Evolutionary conservation across 2,329 filamentous ascomycete species (phyloP).

Genomic region (Botrytis squamosa): DNA sequence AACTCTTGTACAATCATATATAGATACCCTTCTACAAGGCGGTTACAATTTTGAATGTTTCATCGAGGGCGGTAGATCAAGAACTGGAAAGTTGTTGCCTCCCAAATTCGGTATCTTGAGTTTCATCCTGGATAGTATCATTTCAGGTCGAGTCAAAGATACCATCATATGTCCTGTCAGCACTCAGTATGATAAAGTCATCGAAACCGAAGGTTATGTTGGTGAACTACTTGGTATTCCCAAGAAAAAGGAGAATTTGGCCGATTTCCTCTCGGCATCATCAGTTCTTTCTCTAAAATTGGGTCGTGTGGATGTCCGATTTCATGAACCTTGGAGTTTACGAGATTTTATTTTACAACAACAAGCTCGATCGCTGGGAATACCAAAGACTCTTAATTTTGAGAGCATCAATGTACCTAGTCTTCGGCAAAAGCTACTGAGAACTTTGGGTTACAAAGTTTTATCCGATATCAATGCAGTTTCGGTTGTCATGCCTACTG

Average conservation of each 20-base stretch:
- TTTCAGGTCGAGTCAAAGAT: constrained; percentile 85
- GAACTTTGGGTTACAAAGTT: constrained; percentile 88
- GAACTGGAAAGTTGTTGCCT: constrained; percentile 88
- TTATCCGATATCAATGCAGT: constrained; percentile 93
- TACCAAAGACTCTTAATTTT: constrained; percentile 49
- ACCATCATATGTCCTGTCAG: constrained; percentile 93
- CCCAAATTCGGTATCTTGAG: constrained; percentile 95
- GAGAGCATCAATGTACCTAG: constrained; percentile 44
- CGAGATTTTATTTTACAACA: constrained; percentile 79
- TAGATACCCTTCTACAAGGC: constrained; percentile 85
- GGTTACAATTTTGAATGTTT: constrained; percentile 98
- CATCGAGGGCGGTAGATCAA: constrained; percentile 88
- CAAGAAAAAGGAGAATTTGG: constrained; percentile 91
- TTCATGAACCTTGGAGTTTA: constrained; percentile 94
- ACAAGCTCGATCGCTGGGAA: constrained; percentile 53
- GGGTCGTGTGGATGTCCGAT: constrained; percentile 89
- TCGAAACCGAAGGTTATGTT: constrained; percentile 96
- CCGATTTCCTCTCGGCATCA: constrained; percentile 81
- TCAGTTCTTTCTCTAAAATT: constrained; percentile 86
- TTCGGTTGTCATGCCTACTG: constrained; percentile 97
- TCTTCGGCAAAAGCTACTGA: constrained; percentile 63
- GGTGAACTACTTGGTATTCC: constrained; percentile 90
- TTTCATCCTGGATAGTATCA: constrained; percentile 85
- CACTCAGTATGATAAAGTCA: constrained; percentile 98
- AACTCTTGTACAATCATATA: constrained; percentile 92